A percentile compares a stretch with the other conserved stretches of the same genome.
Conservation (phyloP, 2,329 filamentous ascomycete genomes). For the Cladorrhinum sp. region DNA sequence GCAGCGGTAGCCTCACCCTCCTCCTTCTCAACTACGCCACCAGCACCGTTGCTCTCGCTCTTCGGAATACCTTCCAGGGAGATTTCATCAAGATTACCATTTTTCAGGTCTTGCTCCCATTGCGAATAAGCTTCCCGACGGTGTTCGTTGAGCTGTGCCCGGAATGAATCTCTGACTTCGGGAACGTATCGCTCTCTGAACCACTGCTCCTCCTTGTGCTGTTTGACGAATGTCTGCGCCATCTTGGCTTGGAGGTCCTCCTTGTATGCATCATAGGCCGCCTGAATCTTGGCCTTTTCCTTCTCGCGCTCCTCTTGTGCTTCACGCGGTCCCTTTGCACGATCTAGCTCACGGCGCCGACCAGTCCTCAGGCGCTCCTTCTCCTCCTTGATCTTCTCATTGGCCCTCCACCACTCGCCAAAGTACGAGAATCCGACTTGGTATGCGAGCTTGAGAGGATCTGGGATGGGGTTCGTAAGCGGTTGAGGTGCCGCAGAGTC, state of each 20-base stretch:
- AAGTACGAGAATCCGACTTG: conserved; percentile 85
- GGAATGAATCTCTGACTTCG: conserved; percentile 73
- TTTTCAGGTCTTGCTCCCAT: conserved; percentile 85
- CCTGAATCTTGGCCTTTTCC: conserved; percentile 75
- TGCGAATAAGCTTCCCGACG: conserved; percentile 75
- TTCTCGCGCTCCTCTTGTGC: conserved; percentile 71
- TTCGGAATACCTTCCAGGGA: conserved; percentile 92
- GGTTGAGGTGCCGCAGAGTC: conserved; percentile 49
- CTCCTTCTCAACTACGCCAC: conserved; percentile 86
- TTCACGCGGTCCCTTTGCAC: conserved; percentile 62
- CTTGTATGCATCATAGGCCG: conserved; percentile 64
- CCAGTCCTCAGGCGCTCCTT: conserved; percentile 69
- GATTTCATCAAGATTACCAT: conserved; percentile 88
- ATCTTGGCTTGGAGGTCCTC: conserved; percentile 71
- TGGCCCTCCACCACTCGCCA: conserved; percentile 81
- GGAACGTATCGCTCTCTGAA: conserved; percentile 93
- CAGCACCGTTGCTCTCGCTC: conserved; percentile 82
- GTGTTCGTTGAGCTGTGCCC: conserved; percentile 72
- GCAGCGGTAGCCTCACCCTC: conserved; percentile 90
- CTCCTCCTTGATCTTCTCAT: conserved; percentile 79
- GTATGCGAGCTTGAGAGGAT: conserved; percentile 70
- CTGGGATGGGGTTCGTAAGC: conserved; percentile 62
- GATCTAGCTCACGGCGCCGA: conserved; percentile 62
- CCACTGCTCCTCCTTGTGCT: conserved; percentile 96
- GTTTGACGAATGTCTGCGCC: conserved; percentile 83